Base-by-base conservation (phyloP, 768 basidiomycete genomes). In the Kwoniella mangroviensis region DNA sequence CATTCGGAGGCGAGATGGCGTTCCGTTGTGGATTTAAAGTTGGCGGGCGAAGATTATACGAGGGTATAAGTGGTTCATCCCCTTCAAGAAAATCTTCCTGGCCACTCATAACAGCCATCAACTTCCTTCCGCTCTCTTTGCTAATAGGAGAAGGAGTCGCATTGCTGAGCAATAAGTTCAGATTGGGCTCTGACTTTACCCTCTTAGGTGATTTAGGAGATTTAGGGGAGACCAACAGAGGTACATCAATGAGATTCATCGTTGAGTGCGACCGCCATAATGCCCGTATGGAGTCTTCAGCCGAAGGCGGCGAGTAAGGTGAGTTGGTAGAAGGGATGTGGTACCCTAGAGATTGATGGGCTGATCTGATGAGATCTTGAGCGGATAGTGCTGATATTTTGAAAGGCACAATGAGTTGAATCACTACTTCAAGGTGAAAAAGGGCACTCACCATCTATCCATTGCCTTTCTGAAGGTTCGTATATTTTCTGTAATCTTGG, bases 401-500 rank as follows among this genome's bases (percentile, higher is more conserved):
- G 34, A 34, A 34, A 34, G 34, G 9, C 34, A 34, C 34, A 34
- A 34, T 34, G 34, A 34, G 34, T 34, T 7, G 34, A 34, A 34
- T 34, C 34, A 34, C 34, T 34, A 34, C 34, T 34, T 34, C 34
- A 34, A 57, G 56, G 24, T 21, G 11, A 19, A 22, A 3, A 21
- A 15, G 68, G 12, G 41, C 19, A 69, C 76, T 65, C 59, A 84
- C 83, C 84, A 42, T 90, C 88, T 42, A 79, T 83, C 89, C 91
- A 92, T n/a, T 84, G 79, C 19, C 93, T 87, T 69, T 93, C 91
- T 24, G 79, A 82, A 0, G 84, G 75, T 7, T 90, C 87, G 79
- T 87, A 88, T 1, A 89, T 83, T 78, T 94, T 94, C 42, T 86
- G 86, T 40, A 95, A 85, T 59, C 94, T 86, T 0, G 94, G 92